Percentiles rank a stretch among this genome's conserved stretches.
Conservation (phyloP, 768 basidiomycete genomes). For the Pholiota molesta region DNA sequence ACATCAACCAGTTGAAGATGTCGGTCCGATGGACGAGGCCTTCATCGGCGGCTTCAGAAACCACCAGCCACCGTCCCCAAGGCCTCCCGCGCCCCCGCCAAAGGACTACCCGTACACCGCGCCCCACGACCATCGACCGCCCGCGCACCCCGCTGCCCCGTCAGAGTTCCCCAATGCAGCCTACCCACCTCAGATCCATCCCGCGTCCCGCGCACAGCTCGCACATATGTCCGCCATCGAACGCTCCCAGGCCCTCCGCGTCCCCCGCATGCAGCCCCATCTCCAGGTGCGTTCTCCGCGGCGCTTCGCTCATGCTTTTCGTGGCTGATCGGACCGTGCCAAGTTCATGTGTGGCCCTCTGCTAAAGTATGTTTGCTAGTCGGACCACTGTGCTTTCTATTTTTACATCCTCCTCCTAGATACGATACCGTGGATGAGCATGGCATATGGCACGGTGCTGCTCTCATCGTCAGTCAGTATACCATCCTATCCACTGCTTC, state of each 20-base stretch:
- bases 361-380: slow-evolving; percentile 43
- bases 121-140: slow-evolving; percentile 13
- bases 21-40: slow-evolving; percentile 61
- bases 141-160: slow-evolving; percentile 16
- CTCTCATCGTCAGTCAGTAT: slow-evolving; percentile 82
- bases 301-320: slow-evolving; percentile 5
- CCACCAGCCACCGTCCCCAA: slow-evolving; percentile 37
- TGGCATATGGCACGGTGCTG: slow-evolving; percentile 86
- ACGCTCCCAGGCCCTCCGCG: slow-evolving; percentile 58
- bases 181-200: slow-evolving; percentile 21
- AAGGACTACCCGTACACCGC: slow-evolving; percentile 42
- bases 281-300: slow-evolving; percentile 52
- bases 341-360: slow-evolving; percentile 92
- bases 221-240: slow-evolving; percentile 63
- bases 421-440: slow-evolving; percentile 86
- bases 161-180: slow-evolving; percentile 3
- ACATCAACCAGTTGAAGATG: slow-evolving; percentile 57
- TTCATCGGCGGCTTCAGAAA: slow-evolving; percentile 62
- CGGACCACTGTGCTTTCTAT: not conserved
- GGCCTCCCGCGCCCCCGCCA: slow-evolving; percentile 50
- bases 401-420: slow-evolving; percentile 32
- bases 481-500: not conserved
- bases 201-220: slow-evolving; percentile 42
- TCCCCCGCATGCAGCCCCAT: slow-evolving; percentile 77
- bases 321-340: slow-evolving; percentile 4